phyloP scores from a whole-genome alignment of 805 yeast genomes.

The Pichia deserticola region DNA sequence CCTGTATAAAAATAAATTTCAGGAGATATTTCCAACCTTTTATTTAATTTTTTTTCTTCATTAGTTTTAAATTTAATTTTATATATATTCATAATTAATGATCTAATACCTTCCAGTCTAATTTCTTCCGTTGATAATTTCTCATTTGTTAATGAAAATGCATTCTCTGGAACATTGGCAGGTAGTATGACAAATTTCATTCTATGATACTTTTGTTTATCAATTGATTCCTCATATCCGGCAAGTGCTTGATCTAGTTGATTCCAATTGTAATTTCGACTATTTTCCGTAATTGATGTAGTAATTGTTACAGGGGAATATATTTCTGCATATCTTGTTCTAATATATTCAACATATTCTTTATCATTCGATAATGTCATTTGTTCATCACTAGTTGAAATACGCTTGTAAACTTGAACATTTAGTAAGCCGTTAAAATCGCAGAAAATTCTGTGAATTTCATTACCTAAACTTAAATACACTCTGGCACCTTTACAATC shows the following conservation, averaged over 20 bases:
- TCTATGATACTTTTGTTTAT: slow-evolving; percentile 47
- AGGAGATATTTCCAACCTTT: slow-evolving; percentile 48
- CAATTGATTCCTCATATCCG: slow-evolving; percentile 73
- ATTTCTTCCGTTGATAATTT: slow-evolving; percentile 73
- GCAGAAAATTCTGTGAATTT: slow-evolving; percentile 75
- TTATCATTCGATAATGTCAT: slow-evolving; percentile 15
- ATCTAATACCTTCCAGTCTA: slow-evolving; percentile 83
- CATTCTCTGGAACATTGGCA: slow-evolving; percentile 54
- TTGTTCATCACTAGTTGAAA: slow-evolving; percentile 13
- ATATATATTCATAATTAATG: slow-evolving; percentile 55
- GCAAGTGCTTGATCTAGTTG: slow-evolving; percentile 86
- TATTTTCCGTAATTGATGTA: slow-evolving; percentile 40
- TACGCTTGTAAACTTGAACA: slow-evolving; percentile 63
- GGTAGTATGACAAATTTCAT: slow-evolving; percentile 85
- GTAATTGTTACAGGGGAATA: slow-evolving; percentile 54
- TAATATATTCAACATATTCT: slow-evolving; percentile 47
- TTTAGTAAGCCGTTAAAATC: slow-evolving; percentile 66
- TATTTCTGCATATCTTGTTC: slow-evolving; percentile 70
- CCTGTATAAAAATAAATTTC: slow-evolving; percentile 88
- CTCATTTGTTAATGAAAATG: slow-evolving; percentile 41
- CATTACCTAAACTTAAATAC: slow-evolving; percentile 71
- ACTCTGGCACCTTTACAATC: slow-evolving; percentile 51
- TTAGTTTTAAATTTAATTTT: slow-evolving; percentile 43
- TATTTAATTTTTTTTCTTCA: slow-evolving; percentile 31
- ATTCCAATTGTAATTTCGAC: slow-evolving; percentile 74